Conservation (phyloP, 345 rosid genomes). For the Aegle marmelos region DNA sequence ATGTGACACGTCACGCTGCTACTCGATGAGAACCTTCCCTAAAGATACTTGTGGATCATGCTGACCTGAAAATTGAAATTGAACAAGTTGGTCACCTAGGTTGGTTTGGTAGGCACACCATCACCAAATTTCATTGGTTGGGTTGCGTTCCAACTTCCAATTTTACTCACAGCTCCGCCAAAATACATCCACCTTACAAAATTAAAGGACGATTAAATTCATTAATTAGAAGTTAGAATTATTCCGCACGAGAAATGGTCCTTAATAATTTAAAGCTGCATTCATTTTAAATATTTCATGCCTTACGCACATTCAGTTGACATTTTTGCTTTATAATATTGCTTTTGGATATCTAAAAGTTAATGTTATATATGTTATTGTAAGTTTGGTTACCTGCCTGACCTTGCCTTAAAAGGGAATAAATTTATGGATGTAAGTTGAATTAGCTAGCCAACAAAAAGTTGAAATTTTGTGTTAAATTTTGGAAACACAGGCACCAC, state of each 20-base stretch:
- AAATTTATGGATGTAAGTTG: neutral
- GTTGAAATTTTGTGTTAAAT: neutral
- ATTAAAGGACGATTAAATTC: neutral
- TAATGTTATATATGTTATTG: neutral
- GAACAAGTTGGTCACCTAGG: constrained; percentile 4
- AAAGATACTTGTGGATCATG: constrained; percentile 8
- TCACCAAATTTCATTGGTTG: neutral
- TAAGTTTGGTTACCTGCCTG: neutral
- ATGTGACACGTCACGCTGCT: neutral
- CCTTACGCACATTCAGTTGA: neutral
- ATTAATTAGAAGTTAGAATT: neutral
- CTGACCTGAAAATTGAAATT: neutral
- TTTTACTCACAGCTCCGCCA: neutral
- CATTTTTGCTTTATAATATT: neutral
- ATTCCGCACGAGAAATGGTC: neutral
- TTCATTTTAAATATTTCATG: neutral
- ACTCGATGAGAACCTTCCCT: neutral
- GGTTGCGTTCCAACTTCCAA: neutral
- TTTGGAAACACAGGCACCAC: too few relatives aligned
- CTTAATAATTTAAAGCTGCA: neutral
- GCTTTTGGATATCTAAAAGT: neutral
- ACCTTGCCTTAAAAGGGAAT: neutral
- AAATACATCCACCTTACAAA: neutral
- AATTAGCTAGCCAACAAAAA: neutral
- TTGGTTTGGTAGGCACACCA: constrained; percentile 27